Evolutionary conservation across 2,329 filamentous ascomycete species (phyloP).

Genomic region (Chrysoporthe deuterocubensis): DNA sequence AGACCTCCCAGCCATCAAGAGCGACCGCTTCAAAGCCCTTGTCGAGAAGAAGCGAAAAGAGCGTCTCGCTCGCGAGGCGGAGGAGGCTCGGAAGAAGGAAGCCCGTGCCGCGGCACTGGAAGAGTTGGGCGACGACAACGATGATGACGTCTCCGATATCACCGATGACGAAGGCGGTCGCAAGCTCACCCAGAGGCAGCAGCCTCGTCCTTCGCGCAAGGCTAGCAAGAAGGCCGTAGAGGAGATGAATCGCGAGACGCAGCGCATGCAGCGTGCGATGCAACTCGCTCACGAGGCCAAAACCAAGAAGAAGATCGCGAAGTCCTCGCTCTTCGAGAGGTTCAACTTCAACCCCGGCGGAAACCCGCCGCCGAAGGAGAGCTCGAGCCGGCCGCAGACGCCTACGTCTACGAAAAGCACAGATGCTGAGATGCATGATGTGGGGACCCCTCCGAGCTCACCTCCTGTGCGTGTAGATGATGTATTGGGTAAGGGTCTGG

Average conservation of each 20-base stretch:
- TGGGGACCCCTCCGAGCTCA: constrained; percentile 75
- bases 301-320: constrained; percentile 89
- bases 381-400: constrained; percentile 60
- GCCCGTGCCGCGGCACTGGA: constrained; percentile 48
- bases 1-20: constrained; percentile 52
- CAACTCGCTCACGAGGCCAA: constrained; percentile 88
- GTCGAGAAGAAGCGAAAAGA: constrained; percentile 76
- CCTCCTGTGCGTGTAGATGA: constrained; percentile 49
- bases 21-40: constrained; percentile 70
- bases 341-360: constrained; percentile 72
- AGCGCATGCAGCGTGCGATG: constrained; percentile 86
- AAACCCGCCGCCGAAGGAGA: constrained; percentile 38
- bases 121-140: constrained; percentile 46
- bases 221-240: constrained; percentile 94
- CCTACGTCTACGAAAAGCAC: constrained; percentile 50
- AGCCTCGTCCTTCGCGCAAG: constrained; percentile 75
- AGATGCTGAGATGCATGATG: constrained; percentile 55
- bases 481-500: constrained; percentile 23
- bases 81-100: constrained; percentile 53
- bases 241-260: constrained; percentile 94
- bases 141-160: constrained; percentile 57
- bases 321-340: constrained; percentile 77
- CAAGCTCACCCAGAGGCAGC: constrained; percentile 68
- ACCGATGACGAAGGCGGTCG: constrained; percentile 66
- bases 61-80: constrained; percentile 67